A percentile compares a stretch with the other conserved stretches of the same genome.
Evolutionary conservation across 805 yeast species (phyloP).

Genomic region (Suhomyces kilbournensis): DNA sequence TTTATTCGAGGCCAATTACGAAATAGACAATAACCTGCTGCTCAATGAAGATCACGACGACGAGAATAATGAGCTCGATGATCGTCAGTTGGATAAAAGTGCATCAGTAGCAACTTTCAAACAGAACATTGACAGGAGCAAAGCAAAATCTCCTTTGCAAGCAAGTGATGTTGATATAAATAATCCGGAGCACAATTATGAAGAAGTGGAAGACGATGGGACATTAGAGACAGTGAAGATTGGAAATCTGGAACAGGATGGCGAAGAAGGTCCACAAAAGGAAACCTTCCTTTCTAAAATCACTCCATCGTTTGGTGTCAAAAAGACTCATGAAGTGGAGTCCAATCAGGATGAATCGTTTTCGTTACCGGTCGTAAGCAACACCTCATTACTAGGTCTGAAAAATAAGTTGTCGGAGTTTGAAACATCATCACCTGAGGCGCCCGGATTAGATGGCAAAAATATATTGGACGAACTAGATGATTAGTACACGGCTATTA

Average conservation of each 20-base stretch:
- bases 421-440: constrained; percentile 3
- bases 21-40: background rate
- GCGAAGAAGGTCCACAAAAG: background rate
- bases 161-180: background rate
- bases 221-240: constrained; percentile 5
- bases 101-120: constrained; percentile 7
- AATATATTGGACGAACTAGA: constrained; percentile 9
- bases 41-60: background rate
- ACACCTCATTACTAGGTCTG: constrained; percentile 13
- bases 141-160: background rate
- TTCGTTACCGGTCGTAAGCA: constrained; percentile 43
- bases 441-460: background rate
- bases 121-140: background rate
- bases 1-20: constrained; percentile 22
- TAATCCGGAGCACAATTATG: background rate
- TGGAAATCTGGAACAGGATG: background rate
- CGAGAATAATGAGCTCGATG: background rate
- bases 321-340: constrained; percentile 1
- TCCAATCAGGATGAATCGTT: constrained; percentile 45
- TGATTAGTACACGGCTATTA: background rate
- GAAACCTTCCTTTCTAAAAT: background rate
- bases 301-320: background rate
- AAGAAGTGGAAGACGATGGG: constrained; percentile 5
- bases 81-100: constrained; percentile 3
- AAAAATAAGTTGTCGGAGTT: background rate